Conservation (phyloP, 139 green algal genomes). For the Tetraselmis striata region DNA sequence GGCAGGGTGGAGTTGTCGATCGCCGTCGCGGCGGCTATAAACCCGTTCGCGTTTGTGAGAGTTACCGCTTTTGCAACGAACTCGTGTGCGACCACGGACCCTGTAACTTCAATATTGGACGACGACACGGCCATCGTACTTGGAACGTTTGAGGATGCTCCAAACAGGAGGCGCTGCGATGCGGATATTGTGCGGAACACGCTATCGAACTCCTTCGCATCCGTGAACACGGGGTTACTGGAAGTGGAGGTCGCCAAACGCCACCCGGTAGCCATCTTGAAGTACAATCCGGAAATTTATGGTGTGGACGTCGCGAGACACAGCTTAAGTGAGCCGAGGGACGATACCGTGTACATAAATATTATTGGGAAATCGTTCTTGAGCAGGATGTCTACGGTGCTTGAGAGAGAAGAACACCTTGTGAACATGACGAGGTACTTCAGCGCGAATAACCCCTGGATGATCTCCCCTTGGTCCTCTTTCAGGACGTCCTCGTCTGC, state of each 20-base stretch:
- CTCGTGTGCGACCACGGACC: not conserved
- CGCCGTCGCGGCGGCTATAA: not conserved
- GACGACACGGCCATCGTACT: not conserved
- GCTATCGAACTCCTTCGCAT: not conserved
- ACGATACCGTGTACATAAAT: constrained; percentile 12
- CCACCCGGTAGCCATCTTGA: not conserved
- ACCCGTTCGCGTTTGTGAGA: not conserved
- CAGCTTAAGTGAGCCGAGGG: constrained; percentile 20
- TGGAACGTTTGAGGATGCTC: not conserved
- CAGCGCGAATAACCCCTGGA: constrained; percentile 18
- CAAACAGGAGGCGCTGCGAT: not conserved
- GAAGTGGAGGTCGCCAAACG: not conserved
- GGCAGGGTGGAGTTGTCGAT: not conserved
- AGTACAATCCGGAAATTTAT: not conserved
- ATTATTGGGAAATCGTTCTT: constrained; percentile 25
- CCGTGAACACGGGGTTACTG: not conserved
- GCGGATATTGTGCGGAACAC: not conserved
- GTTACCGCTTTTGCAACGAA: not conserved
- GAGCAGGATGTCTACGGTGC: constrained; percentile 16
- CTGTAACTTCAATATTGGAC: not conserved
- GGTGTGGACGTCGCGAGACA: constrained; percentile 10
- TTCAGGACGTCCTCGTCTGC: not conserved
- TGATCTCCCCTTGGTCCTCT: constrained; percentile 10
- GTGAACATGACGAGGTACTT: constrained; percentile 24
- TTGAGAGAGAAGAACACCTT: constrained; percentile 23